A percentile compares a stretch with the other conserved stretches of the same genome.
Evolutionary conservation across 441 rosid genomes (phyloP).

Genomic region (Populus hybrid): DNA sequence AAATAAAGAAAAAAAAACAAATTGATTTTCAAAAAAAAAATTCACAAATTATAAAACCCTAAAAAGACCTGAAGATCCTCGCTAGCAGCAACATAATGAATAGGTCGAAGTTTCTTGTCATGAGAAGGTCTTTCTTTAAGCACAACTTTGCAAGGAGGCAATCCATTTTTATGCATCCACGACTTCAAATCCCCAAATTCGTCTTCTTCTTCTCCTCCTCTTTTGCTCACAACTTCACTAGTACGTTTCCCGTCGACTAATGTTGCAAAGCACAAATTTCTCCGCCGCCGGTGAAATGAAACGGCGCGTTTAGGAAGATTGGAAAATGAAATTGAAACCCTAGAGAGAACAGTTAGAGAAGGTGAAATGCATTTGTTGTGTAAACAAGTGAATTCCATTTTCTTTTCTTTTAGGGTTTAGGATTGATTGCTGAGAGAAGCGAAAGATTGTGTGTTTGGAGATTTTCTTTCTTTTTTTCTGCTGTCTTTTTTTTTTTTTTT

Average conservation of each 20-base stretch:
- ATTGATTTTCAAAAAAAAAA: not conserved
- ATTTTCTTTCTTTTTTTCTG: too few species aligned
- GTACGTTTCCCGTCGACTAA: constrained; percentile 56
- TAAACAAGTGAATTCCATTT: constrained; percentile 19
- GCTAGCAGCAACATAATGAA: constrained; percentile 88
- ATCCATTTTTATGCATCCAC: constrained; percentile 90
- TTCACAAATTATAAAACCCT: not conserved
- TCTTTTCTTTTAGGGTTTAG: not conserved
- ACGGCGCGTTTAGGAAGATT: constrained; percentile 29
- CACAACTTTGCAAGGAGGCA: constrained; percentile 82
- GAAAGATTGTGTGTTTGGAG: constrained; percentile 5
- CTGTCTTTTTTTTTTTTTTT: too few species aligned
- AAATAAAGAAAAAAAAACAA: not conserved
- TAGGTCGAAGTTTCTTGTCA: constrained; percentile 59
- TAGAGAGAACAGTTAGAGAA: constrained; percentile 21
- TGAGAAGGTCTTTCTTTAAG: constrained; percentile 72
- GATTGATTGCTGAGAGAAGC: not conserved
- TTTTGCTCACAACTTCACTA: constrained; percentile 12
- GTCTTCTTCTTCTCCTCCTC: constrained; percentile 44
- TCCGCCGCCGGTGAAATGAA: constrained; percentile 27
- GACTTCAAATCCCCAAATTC: constrained; percentile 61
- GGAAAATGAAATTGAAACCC: constrained; percentile 36
- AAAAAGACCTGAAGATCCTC: constrained; percentile 71
- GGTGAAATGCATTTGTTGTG: constrained; percentile 41
- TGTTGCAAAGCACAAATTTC: constrained; percentile 55